Percentiles rank a stretch among this genome's conserved stretches.
Evolutionary conservation across 1,139 yeast species (phyloP).

Genomic region (Scheffersomyces insectosa): DNA sequence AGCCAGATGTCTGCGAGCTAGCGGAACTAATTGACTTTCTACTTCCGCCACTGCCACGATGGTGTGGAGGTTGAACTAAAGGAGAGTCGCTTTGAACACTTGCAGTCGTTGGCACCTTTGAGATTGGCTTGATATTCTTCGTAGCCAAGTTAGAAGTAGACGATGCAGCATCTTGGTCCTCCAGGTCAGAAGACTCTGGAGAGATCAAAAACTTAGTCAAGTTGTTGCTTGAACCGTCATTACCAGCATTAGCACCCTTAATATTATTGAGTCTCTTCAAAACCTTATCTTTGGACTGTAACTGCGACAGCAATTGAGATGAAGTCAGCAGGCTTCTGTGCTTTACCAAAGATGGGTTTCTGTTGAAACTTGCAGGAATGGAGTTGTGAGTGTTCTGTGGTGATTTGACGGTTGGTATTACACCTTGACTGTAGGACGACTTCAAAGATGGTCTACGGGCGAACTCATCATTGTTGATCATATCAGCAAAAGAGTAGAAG

Average conservation of each 20-base stretch:
- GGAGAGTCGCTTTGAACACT: background rate
- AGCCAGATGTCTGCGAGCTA: slow-evolving; percentile 6
- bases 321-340: slow-evolving; percentile 13
- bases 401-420: slow-evolving; percentile 22
- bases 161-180: slow-evolving; percentile 11
- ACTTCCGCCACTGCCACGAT: slow-evolving; percentile 5
- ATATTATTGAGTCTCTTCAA: slow-evolving; percentile 2
- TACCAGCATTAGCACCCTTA: slow-evolving; percentile 12
- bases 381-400: slow-evolving; percentile 5
- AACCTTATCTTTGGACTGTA: slow-evolving; percentile 25
- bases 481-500: slow-evolving; percentile 79
- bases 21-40: slow-evolving; percentile 14
- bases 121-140: background rate
- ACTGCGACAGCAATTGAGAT: slow-evolving; percentile 21
- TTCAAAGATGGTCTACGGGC: slow-evolving; percentile 58
- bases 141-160: background rate
- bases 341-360: slow-evolving; percentile 12
- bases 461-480: slow-evolving; percentile 64
- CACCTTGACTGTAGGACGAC: slow-evolving; percentile 32
- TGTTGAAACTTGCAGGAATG: slow-evolving; percentile 5
- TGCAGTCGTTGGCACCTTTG: background rate
- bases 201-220: slow-evolving; percentile 18
- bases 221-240: slow-evolving; percentile 2
- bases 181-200: slow-evolving; percentile 22
- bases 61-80: background rate